Evolutionary conservation across 208 protist species (phyloP).

Genomic region (Trypanosoma brucei): DNA sequence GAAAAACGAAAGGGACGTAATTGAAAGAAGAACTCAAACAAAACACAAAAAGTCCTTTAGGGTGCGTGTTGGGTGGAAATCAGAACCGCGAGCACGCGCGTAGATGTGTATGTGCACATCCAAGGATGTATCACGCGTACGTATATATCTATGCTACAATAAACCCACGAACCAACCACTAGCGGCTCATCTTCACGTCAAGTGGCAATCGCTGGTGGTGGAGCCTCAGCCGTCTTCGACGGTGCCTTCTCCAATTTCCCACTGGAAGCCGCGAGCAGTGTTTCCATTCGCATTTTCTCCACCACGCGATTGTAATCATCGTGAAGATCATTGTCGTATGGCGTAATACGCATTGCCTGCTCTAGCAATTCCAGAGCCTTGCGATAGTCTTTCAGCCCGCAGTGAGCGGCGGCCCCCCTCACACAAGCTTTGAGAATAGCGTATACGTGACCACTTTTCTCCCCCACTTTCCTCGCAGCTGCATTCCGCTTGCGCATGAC

Average conservation of each 20-base stretch:
- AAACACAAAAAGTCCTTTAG: too few species aligned
- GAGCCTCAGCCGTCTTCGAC: background rate
- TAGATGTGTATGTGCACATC: too few species aligned
- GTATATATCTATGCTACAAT: too few species aligned
- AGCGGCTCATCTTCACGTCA: background rate
- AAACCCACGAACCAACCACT: too few species aligned
- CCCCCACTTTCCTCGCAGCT: slow-evolving; percentile 53
- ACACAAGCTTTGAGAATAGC: slow-evolving; percentile 90
- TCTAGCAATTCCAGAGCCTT: slow-evolving; percentile 70
- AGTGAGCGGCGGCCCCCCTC: slow-evolving; percentile 71
- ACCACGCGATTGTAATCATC: slow-evolving; percentile 82
- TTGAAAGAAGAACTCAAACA: too few species aligned
- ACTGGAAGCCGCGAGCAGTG: slow-evolving; percentile 68
- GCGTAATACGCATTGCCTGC: slow-evolving; percentile 82
- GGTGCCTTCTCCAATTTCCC: slow-evolving; percentile 12
- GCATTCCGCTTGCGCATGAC: slow-evolving; percentile 44
- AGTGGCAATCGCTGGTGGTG: background rate
- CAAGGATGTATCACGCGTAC: too few species aligned
- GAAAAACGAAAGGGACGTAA: too few species aligned
- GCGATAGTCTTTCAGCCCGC: slow-evolving; percentile 73
- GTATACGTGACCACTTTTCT: slow-evolving; percentile 86
- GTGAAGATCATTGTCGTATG: slow-evolving; percentile 90
- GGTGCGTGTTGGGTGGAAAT: too few species aligned
- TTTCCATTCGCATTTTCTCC: slow-evolving; percentile 89
- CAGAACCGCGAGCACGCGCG: too few species aligned